Evolutionary conservation across 148 eudicot genomes (phyloP), one percentile per base, ranked within the genome.

Genomic region (Fagopyrum tataricum): DNA sequence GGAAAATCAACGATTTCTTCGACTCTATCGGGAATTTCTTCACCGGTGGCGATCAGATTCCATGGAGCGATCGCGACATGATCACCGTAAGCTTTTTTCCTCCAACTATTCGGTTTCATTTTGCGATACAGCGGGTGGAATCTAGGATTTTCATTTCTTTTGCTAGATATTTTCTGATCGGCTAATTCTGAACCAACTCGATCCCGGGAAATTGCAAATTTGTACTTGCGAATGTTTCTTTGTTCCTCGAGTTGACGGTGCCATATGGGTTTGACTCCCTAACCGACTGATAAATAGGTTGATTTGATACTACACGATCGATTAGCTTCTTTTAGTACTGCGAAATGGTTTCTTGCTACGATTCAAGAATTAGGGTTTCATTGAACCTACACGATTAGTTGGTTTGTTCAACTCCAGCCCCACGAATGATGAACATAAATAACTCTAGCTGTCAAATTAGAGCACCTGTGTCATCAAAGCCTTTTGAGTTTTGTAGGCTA

Each of bases 21-120:
- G 93, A 92, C 15, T 88, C 96, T 2, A 83, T 92, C n/a, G 73
- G 82, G 26, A 77, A 76, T 62, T 90, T 92, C 78, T 92, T 90
- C 79, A 70, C 85, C 44, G 87, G 87, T 14, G 93, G 96, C 44
- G 97, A 90, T 73, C 87, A 90, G 41, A 84, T 92, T 76, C 96
- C 96, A 39, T 90, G 93, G 96, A 88, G 90, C 71, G 87, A 85
- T 55, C 80, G 82, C 43, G 85, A 88, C 31, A 84, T 87, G 53
- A 81, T 92, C 73, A 74, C 80, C n/a, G 97, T 92, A 76, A 72
- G 84, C n/a, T 20, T 26, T 11, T 37, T 18, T 74, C 58, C 39
- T 40, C 9, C 51, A 24, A 46, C 44, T 55, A 14, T 39, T 39
- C 4, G 8, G 43, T 37, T 64, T 59, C 23, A 11, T 59, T 2